These are phyloP conservation scores for Eleusine coracana DNA, from an alignment of 176 grass and related monocot genomes.

Conservation along the genomic window DNA sequence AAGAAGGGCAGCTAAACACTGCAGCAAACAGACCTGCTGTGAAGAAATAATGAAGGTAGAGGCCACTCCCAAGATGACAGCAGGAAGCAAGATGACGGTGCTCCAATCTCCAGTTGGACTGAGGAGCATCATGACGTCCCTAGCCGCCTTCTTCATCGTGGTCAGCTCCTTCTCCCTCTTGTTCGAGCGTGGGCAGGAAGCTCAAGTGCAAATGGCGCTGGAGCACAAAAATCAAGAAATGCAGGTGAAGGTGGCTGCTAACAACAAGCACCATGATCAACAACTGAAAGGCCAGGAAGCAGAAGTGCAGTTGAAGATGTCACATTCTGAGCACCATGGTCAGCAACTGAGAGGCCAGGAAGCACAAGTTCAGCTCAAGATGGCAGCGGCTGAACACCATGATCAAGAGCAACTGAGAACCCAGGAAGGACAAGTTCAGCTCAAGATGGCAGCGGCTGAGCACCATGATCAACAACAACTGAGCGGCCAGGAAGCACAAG, in stretches of 20 bases:
- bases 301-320: background rate
- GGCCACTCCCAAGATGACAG: constrained; percentile 10
- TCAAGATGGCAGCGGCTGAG: background rate
- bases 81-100: constrained; percentile 38
- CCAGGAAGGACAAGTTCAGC: background rate
- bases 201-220: constrained; percentile 14
- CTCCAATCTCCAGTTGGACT: constrained; percentile 43
- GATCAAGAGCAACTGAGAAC: background rate
- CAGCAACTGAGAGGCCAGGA: background rate
- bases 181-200: constrained; percentile 46
- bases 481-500: background rate
- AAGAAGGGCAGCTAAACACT: constrained; percentile 32
- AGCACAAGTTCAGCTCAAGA: background rate
- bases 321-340: background rate
- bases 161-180: constrained; percentile 52
- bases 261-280: background rate
- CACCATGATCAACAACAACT: background rate
- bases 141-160: constrained; percentile 70
- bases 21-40: background rate
- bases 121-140: constrained; percentile 50
- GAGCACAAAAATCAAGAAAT: constrained; percentile 41
- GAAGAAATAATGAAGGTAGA: constrained; percentile 36
- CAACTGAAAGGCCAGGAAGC: background rate
- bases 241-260: constrained; percentile 3
- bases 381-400: background rate